These are phyloP conservation scores for Mucor indicus DNA, from an alignment of 371 early-diverging fungal genomes.

Conservation along the genomic window DNA sequence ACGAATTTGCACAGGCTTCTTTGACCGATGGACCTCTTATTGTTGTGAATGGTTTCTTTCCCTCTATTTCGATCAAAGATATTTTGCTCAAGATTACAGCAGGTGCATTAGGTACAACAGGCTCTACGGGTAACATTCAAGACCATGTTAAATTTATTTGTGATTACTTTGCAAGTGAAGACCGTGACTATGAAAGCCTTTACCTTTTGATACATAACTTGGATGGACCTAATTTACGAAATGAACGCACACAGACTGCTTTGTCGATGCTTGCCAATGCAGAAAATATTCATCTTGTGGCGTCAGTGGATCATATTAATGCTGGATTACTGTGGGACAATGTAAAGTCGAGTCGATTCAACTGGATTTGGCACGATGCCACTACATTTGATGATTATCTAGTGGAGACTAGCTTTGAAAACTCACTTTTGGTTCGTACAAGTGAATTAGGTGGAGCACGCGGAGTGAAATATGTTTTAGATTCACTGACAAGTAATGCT, in stretches of 20 bases:
- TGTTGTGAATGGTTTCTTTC: constrained; percentile 84
- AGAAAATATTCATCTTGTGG: constrained; percentile 74
- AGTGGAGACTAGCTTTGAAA: constrained; percentile 82
- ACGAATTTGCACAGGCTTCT: constrained; percentile 59
- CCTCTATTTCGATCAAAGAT: constrained; percentile 70
- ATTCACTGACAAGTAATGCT: constrained; percentile 80
- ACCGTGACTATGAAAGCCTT: constrained; percentile 51
- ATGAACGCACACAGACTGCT: constrained; percentile 63
- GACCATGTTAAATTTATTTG: constrained; percentile 66
- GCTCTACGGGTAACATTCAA: constrained; percentile 47
- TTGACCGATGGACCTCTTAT: constrained; percentile 66
- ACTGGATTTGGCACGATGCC: constrained; percentile 88
- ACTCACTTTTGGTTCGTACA: constrained; percentile 63
- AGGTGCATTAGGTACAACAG: constrained; percentile 32
- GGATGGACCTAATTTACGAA: constrained; percentile 82
- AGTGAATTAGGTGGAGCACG: constrained; percentile 55
- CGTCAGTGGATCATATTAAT: constrained; percentile 89
- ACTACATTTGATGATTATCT: constrained; percentile 83
- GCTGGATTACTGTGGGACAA: constrained; percentile 87
- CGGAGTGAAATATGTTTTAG: constrained; percentile 81
- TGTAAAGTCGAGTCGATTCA: constrained; percentile 61
- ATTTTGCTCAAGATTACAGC: constrained; percentile 62
- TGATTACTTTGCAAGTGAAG: constrained; percentile 53
- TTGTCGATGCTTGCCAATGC: constrained; percentile 66
- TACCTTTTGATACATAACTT: constrained; percentile 88